These are phyloP conservation scores for Paramecium primaurelia DNA, from an alignment of 73 alveolate species.

Conservation along the genomic window DNA sequence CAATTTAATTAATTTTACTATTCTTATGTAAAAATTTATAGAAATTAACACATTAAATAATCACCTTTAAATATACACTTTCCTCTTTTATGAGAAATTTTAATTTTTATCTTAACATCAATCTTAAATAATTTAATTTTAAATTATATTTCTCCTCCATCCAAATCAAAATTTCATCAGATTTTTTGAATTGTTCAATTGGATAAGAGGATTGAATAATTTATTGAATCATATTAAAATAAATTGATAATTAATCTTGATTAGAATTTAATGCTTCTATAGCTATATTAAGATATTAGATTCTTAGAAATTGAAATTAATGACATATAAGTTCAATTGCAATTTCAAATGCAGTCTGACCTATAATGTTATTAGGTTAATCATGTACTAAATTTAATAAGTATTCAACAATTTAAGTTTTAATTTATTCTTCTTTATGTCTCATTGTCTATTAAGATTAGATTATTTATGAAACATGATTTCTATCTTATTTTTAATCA, in stretches of 20 bases:
- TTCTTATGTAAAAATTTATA: neutral
- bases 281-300: neutral
- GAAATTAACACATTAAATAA: neutral
- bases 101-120: neutral
- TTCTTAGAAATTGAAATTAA: neutral
- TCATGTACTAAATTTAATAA: neutral
- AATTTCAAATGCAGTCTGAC: neutral
- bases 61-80: neutral
- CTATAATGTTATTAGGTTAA: neutral
- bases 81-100: neutral
- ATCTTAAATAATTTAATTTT: neutral
- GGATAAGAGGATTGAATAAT: neutral
- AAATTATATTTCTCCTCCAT: neutral
- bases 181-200: neutral
- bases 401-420: neutral
- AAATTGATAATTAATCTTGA: neutral
- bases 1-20: neutral
- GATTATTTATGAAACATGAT: neutral
- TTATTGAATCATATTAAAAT: neutral
- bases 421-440: neutral
- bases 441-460: too few species aligned
- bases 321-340: neutral
- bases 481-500: neutral
- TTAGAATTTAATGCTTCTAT: neutral
- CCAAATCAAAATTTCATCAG: neutral